Conservation (phyloP, 805 yeast genomes). For the Metschnikowia henanensis region DNA sequence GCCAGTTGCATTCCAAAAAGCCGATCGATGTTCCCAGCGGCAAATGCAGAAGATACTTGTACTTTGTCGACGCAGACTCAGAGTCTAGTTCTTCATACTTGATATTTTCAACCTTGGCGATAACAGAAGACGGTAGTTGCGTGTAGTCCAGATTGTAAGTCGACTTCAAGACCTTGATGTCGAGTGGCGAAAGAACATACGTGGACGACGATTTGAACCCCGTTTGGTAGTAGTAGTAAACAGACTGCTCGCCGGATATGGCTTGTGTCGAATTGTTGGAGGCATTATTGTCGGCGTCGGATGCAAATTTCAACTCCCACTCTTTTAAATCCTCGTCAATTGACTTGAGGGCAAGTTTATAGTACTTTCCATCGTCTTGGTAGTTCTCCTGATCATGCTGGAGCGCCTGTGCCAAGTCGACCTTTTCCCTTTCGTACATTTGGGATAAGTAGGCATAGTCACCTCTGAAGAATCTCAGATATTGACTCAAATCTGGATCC, state of each 20-base stretch:
- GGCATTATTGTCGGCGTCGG: neutral
- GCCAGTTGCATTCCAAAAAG: slow-evolving; percentile 86
- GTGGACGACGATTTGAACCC: slow-evolving; percentile 62
- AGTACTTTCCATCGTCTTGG: slow-evolving; percentile 57
- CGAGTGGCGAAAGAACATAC: slow-evolving; percentile 75
- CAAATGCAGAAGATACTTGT: slow-evolving; percentile 75
- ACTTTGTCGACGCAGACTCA: slow-evolving; percentile 55
- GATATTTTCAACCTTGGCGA: slow-evolving; percentile 67
- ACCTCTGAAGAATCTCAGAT: slow-evolving; percentile 71
- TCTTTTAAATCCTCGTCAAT: slow-evolving; percentile 48
- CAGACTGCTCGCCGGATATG: slow-evolving; percentile 35
- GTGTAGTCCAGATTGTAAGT: slow-evolving; percentile 59
- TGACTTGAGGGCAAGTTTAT: slow-evolving; percentile 52
- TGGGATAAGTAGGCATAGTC: slow-evolving; percentile 51
- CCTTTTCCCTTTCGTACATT: slow-evolving; percentile 61
- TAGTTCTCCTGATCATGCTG: slow-evolving; percentile 60
- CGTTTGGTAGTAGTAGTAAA: slow-evolving; percentile 75
- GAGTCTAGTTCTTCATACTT: slow-evolving; percentile 63
- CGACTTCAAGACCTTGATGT: slow-evolving; percentile 66
- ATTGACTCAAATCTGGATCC: slow-evolving; percentile 35
- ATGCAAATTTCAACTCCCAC: slow-evolving; percentile 33
- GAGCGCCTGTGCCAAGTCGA: slow-evolving; percentile 47
- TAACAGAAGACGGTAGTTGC: slow-evolving; percentile 64
- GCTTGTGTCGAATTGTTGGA: slow-evolving; percentile 22
- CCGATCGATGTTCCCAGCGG: slow-evolving; percentile 87